phyloP scores from a whole-genome alignment of 2,329 filamentous ascomycete genomes.

The Didymella arachidicola region DNA sequence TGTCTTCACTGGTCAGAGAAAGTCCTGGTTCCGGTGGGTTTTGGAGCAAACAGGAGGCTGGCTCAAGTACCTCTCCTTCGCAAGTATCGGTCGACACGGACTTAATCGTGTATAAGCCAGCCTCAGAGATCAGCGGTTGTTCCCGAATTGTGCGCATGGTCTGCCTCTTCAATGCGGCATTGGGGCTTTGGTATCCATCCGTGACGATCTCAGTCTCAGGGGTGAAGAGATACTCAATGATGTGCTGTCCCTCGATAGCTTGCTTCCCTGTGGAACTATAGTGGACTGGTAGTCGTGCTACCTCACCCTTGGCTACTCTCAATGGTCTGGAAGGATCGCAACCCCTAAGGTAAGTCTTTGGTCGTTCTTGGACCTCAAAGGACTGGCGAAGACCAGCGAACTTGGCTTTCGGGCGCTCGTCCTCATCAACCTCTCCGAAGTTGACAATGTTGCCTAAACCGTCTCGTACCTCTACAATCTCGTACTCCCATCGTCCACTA shows the following conservation, averaged over 20 bases:
- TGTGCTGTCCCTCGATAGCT: conserved; percentile 70
- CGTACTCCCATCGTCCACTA: conserved; percentile 85
- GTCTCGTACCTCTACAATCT: conserved; percentile 90
- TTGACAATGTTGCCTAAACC: conserved; percentile 85
- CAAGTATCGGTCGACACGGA: conserved; percentile 83
- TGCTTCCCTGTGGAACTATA: conserved; percentile 70
- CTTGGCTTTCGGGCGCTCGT: conserved; percentile 66
- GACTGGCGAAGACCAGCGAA: conserved; percentile 73
- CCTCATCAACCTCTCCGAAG: conserved; percentile 72
- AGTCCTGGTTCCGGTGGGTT: conserved; percentile 90
- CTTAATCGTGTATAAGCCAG: conserved; percentile 86
- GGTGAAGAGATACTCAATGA: conserved; percentile 82
- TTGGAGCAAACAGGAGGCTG: conserved; percentile 88
- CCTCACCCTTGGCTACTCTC: conserved; percentile 79
- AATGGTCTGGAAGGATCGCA: conserved; percentile 84
- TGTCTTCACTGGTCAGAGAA: conserved; percentile 75
- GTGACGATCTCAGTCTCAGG: conserved; percentile 73
- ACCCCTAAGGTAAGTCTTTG: conserved; percentile 72
- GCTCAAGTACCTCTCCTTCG: conserved; percentile 87
- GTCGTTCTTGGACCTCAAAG: conserved; percentile 87
- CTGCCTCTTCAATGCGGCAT: conserved; percentile 65
- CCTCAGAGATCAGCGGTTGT: conserved; percentile 72
- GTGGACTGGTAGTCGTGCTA: conserved; percentile 72
- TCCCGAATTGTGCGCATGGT: conserved; percentile 69
- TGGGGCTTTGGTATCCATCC: conserved; percentile 70